These are phyloP conservation scores for Dendrobium officinale DNA, from an alignment of 106 monocot genomes.

Conservation along the genomic window DNA sequence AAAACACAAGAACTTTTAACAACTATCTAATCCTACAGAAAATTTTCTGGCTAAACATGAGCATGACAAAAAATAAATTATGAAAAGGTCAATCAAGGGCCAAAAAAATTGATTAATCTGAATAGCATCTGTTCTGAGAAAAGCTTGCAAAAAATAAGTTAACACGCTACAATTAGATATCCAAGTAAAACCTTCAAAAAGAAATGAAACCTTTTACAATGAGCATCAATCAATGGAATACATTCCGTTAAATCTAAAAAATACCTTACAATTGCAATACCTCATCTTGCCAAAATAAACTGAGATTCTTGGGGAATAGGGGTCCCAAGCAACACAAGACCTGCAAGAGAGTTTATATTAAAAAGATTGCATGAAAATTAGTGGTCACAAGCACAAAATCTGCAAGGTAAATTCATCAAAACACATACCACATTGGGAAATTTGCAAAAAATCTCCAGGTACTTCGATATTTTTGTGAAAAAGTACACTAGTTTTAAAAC, in stretches of 20 bases:
- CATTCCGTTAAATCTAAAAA: slow-evolving; percentile 7
- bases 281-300: slow-evolving; percentile 98
- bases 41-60: background rate
- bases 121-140: background rate
- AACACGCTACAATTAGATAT: background rate
- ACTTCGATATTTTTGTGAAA: too few relatives aligned
- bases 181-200: background rate
- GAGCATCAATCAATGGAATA: background rate
- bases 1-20: background rate
- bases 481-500: too few relatives aligned
- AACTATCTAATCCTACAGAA: background rate
- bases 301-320: slow-evolving; percentile 74
- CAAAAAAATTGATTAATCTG: background rate
- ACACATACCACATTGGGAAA: background rate
- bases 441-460: too few relatives aligned
- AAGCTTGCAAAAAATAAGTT: background rate
- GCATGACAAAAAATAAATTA: background rate
- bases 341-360: slow-evolving; percentile 26
- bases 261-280: slow-evolving; percentile 48
- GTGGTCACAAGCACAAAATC: background rate
- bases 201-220: background rate
- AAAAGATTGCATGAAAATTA: background rate
- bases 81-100: background rate
- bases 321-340: slow-evolving; percentile 81
- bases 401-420: background rate